Evolutionary conservation across 2,329 filamentous ascomycete genomes (phyloP), one percentile per base, ranked within the genome.

Genomic region (Penicillium sp.): DNA sequence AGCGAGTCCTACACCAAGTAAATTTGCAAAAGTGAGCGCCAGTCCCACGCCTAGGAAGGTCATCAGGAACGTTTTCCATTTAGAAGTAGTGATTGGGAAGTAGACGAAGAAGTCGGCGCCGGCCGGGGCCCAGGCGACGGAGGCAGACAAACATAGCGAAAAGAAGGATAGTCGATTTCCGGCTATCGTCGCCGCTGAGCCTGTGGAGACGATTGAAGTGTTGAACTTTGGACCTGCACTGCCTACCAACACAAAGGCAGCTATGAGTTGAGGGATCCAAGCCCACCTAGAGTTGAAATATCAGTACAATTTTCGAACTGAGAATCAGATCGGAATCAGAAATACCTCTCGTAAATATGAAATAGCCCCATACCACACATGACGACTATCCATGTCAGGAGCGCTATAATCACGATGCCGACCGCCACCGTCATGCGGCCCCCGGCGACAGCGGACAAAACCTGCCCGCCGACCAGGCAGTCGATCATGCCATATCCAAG

Each of bases 51-150:
- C 70, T 5, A 54, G 48, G 45, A 66, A 70, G 4, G 68, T 70
- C 53, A 68, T 66, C 1, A 62, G 42, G 51, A 73, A 72, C 4
- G 65, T 63, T 53, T 66, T 65, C 45, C 55, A 59, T 40, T 13
- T 55, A 1, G 47, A 49, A 5, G 55, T 53, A 8, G 57, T 57
- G 5, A 62, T 60, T 0, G 69, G 66, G 58, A 71, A 72, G 56
- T 73, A 74, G 47, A 72, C 71, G 32, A 65, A 73, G 50, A 69
- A 73, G 48, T 75, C 72, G 0, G 67, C 67, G 14, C 54, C 63
- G 4, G 58, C 59, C 10, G 59, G 53, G 13, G 60, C 57, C 59
- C 63, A 64, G 0, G 63, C 53, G 10, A 71, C 59, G 2, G 66
- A 51, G 1, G 63, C 61, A 2, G 68, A 68, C 4, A 69, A 56